Base-by-base conservation (phyloP, 108 stramenopile species). In the Epipyxis sp. region DNA sequence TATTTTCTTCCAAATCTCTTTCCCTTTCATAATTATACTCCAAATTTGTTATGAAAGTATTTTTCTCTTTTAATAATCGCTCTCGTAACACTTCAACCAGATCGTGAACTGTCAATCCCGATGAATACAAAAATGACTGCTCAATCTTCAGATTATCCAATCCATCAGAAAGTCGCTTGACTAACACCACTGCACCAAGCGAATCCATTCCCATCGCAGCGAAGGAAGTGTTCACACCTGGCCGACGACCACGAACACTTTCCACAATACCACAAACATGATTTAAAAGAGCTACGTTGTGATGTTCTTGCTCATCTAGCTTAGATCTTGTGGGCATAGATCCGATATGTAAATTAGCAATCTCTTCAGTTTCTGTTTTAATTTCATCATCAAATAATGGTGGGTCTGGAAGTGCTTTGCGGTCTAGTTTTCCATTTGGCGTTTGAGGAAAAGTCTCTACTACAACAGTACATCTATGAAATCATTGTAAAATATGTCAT, bases 361-460 rank as follows among this genome's bases (percentile, higher is more conserved):
- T 35, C 35, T 29, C 25, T 3, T 13, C 35, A 29, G 61, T 65
- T 32, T 32, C 61, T 50, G 13, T 6, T 13, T 20, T 13, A 50
- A 13, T 20, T 13, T 6, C 13, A 13, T 6, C 46, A 65, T 65
- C 61, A 35, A 6, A 16, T 13, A 37, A 10, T 65, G 61, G 61
- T 37, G 61, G 61, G 34, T 65, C 61, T 35, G 61, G 61, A 13
- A 65, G 61, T 32, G 61, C 61, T 65, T 65, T 65, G 30, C 34
- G 20, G 25, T 65, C 61, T 37, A 65, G 25, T 32, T 65, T 65
- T 29, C 61, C 61, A 65, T 65, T 65, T 6, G 61, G 61, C 20
- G 61, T 65, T 25, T 65, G 20, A 10, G 25, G 6, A 32, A 65
- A 65, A 37, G 20, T 32, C 61, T 65, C 34, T 16, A 65, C 34